These are phyloP conservation scores for Diphasiastrum complanatum DNA, from an alignment of 83 land plant genomes.

Conservation along the genomic window DNA sequence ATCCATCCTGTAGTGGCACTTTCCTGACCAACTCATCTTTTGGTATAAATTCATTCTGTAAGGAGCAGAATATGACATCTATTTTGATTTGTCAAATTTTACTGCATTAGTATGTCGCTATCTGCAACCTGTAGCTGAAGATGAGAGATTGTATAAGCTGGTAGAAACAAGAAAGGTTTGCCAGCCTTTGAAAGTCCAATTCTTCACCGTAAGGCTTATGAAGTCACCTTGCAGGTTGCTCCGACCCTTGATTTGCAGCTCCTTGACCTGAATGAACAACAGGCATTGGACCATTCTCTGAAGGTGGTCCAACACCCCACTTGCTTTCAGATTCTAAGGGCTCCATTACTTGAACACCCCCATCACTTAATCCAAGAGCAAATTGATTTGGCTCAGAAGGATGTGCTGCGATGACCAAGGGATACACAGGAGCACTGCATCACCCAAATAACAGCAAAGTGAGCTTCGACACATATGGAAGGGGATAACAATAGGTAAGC, in stretches of 20 bases:
- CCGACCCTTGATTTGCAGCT: constrained; percentile 52
- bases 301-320: constrained; percentile 76
- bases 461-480: neutral
- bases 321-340: constrained; percentile 76
- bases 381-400: constrained; percentile 77
- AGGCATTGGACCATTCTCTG: constrained; percentile 66
- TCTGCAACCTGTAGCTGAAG: no score
- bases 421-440: constrained; percentile 51
- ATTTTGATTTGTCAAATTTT: no score
- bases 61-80: no score
- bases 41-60: no score
- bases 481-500: neutral
- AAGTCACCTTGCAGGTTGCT: constrained; percentile 65
- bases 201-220: no score
- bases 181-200: no score
- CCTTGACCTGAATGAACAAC: constrained; percentile 43
- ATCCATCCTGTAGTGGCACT: no score
- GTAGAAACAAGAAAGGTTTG: no score
- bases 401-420: constrained; percentile 75
- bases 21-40: no score
- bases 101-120: no score
- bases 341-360: constrained; percentile 61
- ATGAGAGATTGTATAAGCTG: no score
- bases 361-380: constrained; percentile 76
- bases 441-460: constrained; percentile 14